Conservation (phyloP, 305 asterid species). For the Salvia sclarea region DNA sequence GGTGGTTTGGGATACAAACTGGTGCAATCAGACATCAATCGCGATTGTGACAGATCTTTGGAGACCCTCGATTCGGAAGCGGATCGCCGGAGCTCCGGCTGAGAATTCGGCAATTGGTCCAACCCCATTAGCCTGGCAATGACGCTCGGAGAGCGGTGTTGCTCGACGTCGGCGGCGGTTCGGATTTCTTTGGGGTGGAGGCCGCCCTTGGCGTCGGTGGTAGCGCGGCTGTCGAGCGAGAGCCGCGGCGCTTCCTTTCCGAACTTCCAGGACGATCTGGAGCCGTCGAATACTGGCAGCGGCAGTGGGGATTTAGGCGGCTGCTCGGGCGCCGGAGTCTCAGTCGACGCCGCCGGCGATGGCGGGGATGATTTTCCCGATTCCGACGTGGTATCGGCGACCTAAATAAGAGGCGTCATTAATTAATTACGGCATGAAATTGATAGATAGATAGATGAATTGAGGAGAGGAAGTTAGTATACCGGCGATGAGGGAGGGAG, state of each 20-base stretch:
- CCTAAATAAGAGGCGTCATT: constrained; percentile 33
- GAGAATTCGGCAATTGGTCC: constrained; percentile 58
- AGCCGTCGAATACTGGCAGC: constrained; percentile 52
- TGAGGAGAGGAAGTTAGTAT: background rate
- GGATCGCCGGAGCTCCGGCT: constrained; percentile 75
- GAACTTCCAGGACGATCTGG: constrained; percentile 68
- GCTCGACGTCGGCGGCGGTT: constrained; percentile 37
- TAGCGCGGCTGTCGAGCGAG: constrained; percentile 87
- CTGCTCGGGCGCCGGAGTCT: constrained; percentile 17
- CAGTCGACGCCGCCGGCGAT: constrained; percentile 48
- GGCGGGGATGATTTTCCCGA: constrained; percentile 47
- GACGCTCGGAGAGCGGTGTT: constrained; percentile 68
- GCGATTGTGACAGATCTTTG: constrained; percentile 60
- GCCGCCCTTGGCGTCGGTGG: constrained; percentile 75
- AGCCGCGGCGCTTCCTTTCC: constrained; percentile 79
- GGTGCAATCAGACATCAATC: constrained; percentile 44
- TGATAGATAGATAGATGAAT: background rate
- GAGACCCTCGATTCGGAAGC: constrained; percentile 91
- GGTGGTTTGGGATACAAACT: constrained; percentile 34
- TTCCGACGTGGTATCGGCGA: constrained; percentile 44
- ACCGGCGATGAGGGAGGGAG: constrained; percentile 58
- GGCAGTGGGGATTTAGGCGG: constrained; percentile 58
- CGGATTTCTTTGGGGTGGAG: constrained; percentile 68
- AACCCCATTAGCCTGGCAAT: constrained; percentile 94
- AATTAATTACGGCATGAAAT: background rate